These are phyloP conservation scores for Penicillium janthinellum DNA, from an alignment of 2,329 filamentous ascomycete species.

Conservation along the genomic window DNA sequence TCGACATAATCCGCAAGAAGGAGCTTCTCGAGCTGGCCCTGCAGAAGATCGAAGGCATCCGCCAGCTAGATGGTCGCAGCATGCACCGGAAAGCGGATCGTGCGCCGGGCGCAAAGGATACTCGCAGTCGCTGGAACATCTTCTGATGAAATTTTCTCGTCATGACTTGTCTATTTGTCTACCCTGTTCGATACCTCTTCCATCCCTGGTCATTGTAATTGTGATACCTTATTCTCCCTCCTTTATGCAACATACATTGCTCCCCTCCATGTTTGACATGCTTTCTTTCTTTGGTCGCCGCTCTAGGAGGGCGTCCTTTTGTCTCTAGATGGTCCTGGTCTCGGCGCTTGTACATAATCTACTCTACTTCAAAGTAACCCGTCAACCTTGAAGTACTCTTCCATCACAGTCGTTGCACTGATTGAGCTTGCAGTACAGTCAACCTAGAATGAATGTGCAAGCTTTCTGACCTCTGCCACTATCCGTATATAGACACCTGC, in stretches of 20 bases:
- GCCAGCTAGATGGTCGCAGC: slow-evolving; percentile 77
- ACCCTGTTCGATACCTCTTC: slow-evolving; percentile 5
- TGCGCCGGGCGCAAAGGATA: slow-evolving; percentile 38
- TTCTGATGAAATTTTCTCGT: slow-evolving; percentile 35
- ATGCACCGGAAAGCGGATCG: slow-evolving; percentile 54
- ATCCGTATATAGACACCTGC: background rate
- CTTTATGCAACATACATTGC: slow-evolving; percentile 1
- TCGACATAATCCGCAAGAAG: slow-evolving; percentile 90
- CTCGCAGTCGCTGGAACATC: slow-evolving; percentile 46
- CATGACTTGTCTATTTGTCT: slow-evolving; percentile 2
- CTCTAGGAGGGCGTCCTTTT: slow-evolving; percentile 2
- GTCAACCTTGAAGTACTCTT: background rate
- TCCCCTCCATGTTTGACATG: slow-evolving; percentile 3
- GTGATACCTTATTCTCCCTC: slow-evolving; percentile 16
- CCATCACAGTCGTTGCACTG: background rate
- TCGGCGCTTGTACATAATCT: slow-evolving; percentile 20
- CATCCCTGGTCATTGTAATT: slow-evolving; percentile 11
- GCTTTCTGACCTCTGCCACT: background rate
- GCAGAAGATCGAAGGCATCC: slow-evolving; percentile 90
- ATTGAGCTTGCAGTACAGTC: background rate
- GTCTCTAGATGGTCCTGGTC: slow-evolving; percentile 8
- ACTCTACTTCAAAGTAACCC: slow-evolving; percentile 1
- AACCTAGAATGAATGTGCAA: background rate
- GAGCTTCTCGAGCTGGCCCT: slow-evolving; percentile 90
- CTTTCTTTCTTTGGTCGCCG: background rate